These are phyloP conservation scores for Chrysoporthe austroafricana DNA, from an alignment of 2,329 filamentous ascomycete genomes.

Conservation along the genomic window DNA sequence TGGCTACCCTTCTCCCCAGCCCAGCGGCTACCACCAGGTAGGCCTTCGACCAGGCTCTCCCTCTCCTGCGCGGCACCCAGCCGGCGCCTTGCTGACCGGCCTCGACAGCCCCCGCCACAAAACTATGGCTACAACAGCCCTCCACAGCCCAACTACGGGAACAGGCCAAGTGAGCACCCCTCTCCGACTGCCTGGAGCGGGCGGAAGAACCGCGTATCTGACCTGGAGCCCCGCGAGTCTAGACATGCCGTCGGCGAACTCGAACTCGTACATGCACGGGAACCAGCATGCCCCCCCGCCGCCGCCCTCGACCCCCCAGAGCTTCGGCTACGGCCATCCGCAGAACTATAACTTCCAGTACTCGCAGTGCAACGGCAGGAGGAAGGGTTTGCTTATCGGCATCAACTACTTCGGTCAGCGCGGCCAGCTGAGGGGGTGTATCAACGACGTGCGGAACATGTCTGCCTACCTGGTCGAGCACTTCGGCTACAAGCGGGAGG, in stretches of 20 bases:
- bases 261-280: slow-evolving; percentile 60
- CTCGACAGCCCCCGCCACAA: slow-evolving; percentile 44
- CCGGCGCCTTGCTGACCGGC: not conserved
- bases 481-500: slow-evolving; percentile 90
- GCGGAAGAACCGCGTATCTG: not conserved
- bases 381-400: slow-evolving; percentile 89
- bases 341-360: slow-evolving; percentile 85
- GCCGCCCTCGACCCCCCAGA: slow-evolving; percentile 68
- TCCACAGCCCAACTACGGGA: slow-evolving; percentile 47
- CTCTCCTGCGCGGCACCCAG: not conserved
- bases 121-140: slow-evolving; percentile 49
- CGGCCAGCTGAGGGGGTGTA: slow-evolving; percentile 88
- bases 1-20: slow-evolving; percentile 22
- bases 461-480: slow-evolving; percentile 85
- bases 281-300: slow-evolving; percentile 64
- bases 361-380: slow-evolving; percentile 83
- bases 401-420: slow-evolving; percentile 97
- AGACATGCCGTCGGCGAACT: slow-evolving; percentile 36
- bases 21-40: slow-evolving; percentile 46
- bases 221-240: not conserved
- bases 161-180: slow-evolving; percentile 49
- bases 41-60: slow-evolving; percentile 20
- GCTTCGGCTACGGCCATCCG: slow-evolving; percentile 81
- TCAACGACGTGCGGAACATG: slow-evolving; percentile 98
- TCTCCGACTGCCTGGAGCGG: not conserved